Percentiles rank a stretch among this genome's conserved stretches.
Conservation (phyloP, 768 basidiomycete species). For the Inosperma sp. region DNA sequence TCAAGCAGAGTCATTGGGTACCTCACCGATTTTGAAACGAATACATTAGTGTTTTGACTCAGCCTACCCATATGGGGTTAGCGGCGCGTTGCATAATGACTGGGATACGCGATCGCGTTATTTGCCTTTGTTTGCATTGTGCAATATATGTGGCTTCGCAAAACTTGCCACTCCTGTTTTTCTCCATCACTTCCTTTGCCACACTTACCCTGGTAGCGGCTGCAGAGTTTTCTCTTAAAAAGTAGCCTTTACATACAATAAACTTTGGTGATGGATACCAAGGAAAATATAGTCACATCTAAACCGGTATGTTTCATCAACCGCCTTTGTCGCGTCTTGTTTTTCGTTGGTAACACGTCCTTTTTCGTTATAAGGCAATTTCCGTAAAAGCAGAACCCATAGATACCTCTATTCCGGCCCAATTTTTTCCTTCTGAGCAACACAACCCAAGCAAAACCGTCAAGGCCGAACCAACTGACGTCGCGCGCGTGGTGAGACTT, state of each 20-base stretch:
- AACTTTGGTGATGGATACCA: constrained; percentile 7
- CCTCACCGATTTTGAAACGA: constrained; percentile 40
- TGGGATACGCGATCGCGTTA: constrained; percentile 13
- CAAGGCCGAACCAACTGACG: constrained; percentile 31
- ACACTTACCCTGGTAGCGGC: not conserved
- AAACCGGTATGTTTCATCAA: constrained; percentile 8
- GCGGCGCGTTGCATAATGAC: constrained; percentile 4
- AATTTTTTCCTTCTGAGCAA: not conserved
- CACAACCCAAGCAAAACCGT: constrained; percentile 18
- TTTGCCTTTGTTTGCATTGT: constrained; percentile 11
- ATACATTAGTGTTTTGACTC: constrained; percentile 2
- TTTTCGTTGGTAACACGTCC: constrained; percentile 7
- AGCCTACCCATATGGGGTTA: constrained; percentile 9
- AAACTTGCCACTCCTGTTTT: not conserved
- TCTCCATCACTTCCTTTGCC: not conserved
- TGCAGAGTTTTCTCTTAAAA: not conserved
- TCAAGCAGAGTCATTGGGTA: constrained; percentile 58
- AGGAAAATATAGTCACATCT: constrained; percentile 7
- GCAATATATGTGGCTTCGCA: constrained; percentile 6
- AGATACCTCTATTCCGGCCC: constrained; percentile 15
- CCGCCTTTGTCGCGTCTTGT: constrained; percentile 6
- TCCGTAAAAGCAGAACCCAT: constrained; percentile 29
- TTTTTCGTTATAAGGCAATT: constrained; percentile 8
- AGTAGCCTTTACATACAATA: not conserved
- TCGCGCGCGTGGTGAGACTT: constrained; percentile 23